phyloP scores from a whole-genome alignment of 2,329 filamentous ascomycete species.

The Aureobasidium namibiae region DNA sequence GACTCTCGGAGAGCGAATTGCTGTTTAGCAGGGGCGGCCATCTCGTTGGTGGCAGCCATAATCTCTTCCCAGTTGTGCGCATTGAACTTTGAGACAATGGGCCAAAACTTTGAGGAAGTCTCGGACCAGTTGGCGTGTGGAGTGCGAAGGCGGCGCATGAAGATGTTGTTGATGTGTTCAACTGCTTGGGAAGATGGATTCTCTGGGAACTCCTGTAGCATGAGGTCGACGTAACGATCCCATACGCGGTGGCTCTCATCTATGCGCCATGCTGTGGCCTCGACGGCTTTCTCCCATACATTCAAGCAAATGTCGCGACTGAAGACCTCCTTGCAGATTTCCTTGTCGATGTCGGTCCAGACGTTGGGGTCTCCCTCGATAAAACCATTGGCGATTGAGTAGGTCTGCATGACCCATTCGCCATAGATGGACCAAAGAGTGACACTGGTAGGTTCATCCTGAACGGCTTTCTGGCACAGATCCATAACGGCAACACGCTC shows the following conservation, averaged over 20 bases:
- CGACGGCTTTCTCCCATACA: constrained; percentile 64
- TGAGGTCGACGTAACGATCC: constrained; percentile 67
- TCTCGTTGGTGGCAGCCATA: constrained; percentile 60
- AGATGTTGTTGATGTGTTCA: constrained; percentile 59
- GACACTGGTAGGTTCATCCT: constrained; percentile 64
- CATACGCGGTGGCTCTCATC: constrained; percentile 71
- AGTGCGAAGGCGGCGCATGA: constrained; percentile 59
- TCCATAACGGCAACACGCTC: constrained; percentile 63
- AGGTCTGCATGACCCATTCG: constrained; percentile 67
- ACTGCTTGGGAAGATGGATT: constrained; percentile 49
- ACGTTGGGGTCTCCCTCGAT: constrained; percentile 37
- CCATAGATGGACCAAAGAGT: constrained; percentile 71
- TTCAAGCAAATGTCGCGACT: constrained; percentile 57
- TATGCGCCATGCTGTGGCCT: constrained; percentile 64
- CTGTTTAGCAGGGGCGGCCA: constrained; percentile 55
- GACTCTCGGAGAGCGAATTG: constrained; percentile 57
- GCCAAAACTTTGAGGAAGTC: constrained; percentile 66
- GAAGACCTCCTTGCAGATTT: constrained; percentile 63
- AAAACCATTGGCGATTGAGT: constrained; percentile 53
- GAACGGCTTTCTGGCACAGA: constrained; percentile 60
- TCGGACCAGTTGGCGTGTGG: constrained; percentile 69
- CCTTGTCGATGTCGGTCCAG: constrained; percentile 59
- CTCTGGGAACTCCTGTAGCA: constrained; percentile 58
- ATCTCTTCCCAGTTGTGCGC: constrained; percentile 61
- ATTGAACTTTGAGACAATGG: constrained; percentile 60